Conservation (phyloP, 2,329 filamentous ascomycete species). For the Botryosphaeria agaves region DNA sequence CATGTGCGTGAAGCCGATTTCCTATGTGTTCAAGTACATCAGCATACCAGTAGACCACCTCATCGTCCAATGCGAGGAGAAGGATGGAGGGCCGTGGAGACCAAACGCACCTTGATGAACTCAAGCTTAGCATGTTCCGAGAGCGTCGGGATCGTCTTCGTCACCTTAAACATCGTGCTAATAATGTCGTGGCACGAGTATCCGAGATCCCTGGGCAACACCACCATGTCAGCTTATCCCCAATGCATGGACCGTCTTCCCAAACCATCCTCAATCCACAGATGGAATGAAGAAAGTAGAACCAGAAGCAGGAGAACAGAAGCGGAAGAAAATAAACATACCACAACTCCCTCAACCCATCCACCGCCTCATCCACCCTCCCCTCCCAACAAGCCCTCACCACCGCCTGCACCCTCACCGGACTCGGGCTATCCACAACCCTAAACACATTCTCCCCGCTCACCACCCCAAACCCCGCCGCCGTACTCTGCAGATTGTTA, state of each 20-base stretch:
- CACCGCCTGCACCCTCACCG: conserved; percentile 97
- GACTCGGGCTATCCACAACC: conserved; percentile 92
- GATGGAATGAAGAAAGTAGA: neutral
- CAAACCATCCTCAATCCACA: neutral
- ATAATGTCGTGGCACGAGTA: conserved; percentile 99
- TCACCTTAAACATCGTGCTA: conserved; percentile 97
- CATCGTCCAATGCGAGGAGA: neutral
- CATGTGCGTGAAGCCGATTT: conserved; percentile 99
- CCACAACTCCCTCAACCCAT: conserved; percentile 82
- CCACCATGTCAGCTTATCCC: conserved; percentile 5
- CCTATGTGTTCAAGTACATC: conserved; percentile 21
- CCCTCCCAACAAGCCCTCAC: conserved; percentile 92
- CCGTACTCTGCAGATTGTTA: conserved; percentile 92
- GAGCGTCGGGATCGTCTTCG: conserved; percentile 81
- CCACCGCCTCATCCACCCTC: conserved; percentile 74
- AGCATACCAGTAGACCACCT: no score
- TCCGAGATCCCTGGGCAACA: conserved; percentile 46
- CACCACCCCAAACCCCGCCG: conserved; percentile 90
- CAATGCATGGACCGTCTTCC: neutral
- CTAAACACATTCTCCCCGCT: conserved; percentile 96
- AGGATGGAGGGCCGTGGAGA: no score
- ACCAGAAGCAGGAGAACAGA: neutral
- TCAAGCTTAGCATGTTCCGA: conserved; percentile 93
- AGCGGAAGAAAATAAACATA: conserved; percentile 13
- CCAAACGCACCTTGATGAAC: conserved; percentile 52